Base-by-base conservation (phyloP, 2,329 filamentous ascomycete genomes). In the Fusarium incarnatum region DNA sequence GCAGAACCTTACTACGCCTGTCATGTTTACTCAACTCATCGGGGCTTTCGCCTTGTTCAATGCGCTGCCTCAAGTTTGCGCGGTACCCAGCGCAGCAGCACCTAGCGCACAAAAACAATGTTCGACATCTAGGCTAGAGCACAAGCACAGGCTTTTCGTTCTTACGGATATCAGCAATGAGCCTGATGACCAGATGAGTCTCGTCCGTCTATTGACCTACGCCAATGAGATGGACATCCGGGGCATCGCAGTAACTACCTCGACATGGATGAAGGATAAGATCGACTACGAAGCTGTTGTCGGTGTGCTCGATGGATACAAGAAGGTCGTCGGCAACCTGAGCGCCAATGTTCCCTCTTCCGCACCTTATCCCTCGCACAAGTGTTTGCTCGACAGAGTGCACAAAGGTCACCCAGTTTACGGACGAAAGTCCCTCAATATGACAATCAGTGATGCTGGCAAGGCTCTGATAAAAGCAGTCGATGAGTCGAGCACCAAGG, bases 81-180 rank as follows among this genome's bases (percentile, higher is more conserved):
- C 63, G 11, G 44, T 42, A 3, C 63, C 61, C 3, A 25, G 12
- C 2, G 6, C 28, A 3, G 1, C 63, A 23, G 37, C 47, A 4
- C 63, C 61, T 3, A 25, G 12, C 2, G 6, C 28, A 4, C 42
- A 49, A 16, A 41, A 46, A 5, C 55, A 61, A 46, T 66, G 63
- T 4, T 20, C 7, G 4, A 16, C 42, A n/a, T 8, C 61, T 3
- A 42, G 61, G 2, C 55, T 47, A 3, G 42, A 60, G 40, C 55
- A 66, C 8, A 78, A 77, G 56, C 76, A 75, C 0, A 74, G 77
- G 2, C 73, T 82, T 0, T 83, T 83, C 44, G 77, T 84, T 44
- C 55, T 82, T 16, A 80, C 80, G 6, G 82, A 84, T 32, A 83
- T 84, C 23, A 80, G 79, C 41, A 84, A 84, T 65, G 82, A 84